Percentiles rank a stretch among this genome's conserved stretches.
Evolutionary conservation across 2,329 filamentous ascomycete genomes (phyloP).

Genomic region (Monosporascus sp.): DNA sequence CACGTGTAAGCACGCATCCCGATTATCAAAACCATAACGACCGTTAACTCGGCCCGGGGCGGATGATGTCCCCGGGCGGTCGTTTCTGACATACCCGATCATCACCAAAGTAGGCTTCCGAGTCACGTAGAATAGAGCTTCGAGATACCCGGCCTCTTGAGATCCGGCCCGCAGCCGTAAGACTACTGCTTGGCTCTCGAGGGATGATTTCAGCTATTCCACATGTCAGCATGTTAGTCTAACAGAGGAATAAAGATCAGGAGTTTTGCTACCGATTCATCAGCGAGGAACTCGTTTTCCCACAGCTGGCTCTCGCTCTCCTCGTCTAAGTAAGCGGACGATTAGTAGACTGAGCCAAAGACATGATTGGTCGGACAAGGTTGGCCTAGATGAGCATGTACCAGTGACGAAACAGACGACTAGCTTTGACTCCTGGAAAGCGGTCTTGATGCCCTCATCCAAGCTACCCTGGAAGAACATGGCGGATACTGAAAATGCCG

Average conservation of each 20-base stretch:
- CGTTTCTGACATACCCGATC: slow-evolving; percentile 53
- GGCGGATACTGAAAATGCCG: slow-evolving; percentile 1
- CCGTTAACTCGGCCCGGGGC: no score
- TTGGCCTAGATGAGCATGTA: slow-evolving; percentile 26
- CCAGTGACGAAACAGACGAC: slow-evolving; percentile 83
- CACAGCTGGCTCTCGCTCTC: slow-evolving; percentile 63
- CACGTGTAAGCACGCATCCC: slow-evolving; percentile 3
- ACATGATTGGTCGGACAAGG: no score
- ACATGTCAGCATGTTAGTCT: slow-evolving; percentile 1
- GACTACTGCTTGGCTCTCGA: slow-evolving; percentile 60
- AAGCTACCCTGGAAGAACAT: slow-evolving; percentile 83
- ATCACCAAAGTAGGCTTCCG: slow-evolving; percentile 74
- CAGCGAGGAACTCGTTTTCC: slow-evolving; percentile 64
- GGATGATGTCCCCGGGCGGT: no score
- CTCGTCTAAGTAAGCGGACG: slow-evolving; percentile 49
- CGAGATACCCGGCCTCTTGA: slow-evolving; percentile 74
- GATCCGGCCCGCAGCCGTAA: slow-evolving; percentile 68
- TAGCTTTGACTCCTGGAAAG: slow-evolving; percentile 68
- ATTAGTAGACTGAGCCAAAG: slow-evolving; percentile 3
- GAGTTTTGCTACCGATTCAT: slow-evolving; percentile 43
- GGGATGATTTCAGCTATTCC: slow-evolving; percentile 47
- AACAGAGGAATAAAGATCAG: slow-evolving; percentile 3
- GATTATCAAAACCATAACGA: not conserved
- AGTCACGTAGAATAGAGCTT: slow-evolving; percentile 76
- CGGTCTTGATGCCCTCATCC: slow-evolving; percentile 72